These are phyloP conservation scores for Fusarium irregulare DNA, from an alignment of 2,329 filamentous ascomycete genomes.

Conservation along the genomic window DNA sequence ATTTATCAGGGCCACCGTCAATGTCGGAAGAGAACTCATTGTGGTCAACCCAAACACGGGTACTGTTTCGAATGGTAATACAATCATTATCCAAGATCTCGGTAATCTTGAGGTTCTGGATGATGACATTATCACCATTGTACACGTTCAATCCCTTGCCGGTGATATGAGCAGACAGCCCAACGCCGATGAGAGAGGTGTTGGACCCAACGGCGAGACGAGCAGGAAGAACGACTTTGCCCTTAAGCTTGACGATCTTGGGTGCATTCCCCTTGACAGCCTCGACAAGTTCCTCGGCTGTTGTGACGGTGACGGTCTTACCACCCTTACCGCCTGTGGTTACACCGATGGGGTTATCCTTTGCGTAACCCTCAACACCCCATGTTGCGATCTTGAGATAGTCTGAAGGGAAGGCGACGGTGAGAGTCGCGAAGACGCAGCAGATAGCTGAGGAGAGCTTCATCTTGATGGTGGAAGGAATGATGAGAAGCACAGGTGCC, in stretches of 20 bases:
- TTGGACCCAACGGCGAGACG: slow-evolving; percentile 59
- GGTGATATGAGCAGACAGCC: slow-evolving; percentile 51
- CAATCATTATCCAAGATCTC: slow-evolving; percentile 55
- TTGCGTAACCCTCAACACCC: slow-evolving; percentile 46
- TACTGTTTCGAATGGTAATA: slow-evolving; percentile 58
- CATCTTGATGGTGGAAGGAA: slow-evolving; percentile 13
- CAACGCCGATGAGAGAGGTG: slow-evolving; percentile 56
- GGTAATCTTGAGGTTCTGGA: slow-evolving; percentile 54
- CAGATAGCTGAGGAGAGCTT: slow-evolving; percentile 28
- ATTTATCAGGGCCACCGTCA: slow-evolving; percentile 53
- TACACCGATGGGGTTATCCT: slow-evolving; percentile 52
- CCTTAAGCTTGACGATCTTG: slow-evolving; percentile 57
- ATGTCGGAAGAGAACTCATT: slow-evolving; percentile 60
- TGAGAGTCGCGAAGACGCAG: slow-evolving; percentile 25
- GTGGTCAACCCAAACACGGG: slow-evolving; percentile 60
- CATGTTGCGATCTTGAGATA: slow-evolving; percentile 40
- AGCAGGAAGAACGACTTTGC: slow-evolving; percentile 48
- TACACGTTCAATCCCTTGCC: slow-evolving; percentile 52
- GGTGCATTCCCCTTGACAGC: slow-evolving; percentile 57
- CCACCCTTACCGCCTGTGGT: slow-evolving; percentile 58
- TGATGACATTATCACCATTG: slow-evolving; percentile 53
- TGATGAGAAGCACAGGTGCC: not conserved
- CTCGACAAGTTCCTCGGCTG: slow-evolving; percentile 55
- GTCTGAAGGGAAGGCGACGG: slow-evolving; percentile 30
- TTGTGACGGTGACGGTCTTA: slow-evolving; percentile 59